Conservation (phyloP, 768 basidiomycete genomes). For the Boletales sp. region DNA sequence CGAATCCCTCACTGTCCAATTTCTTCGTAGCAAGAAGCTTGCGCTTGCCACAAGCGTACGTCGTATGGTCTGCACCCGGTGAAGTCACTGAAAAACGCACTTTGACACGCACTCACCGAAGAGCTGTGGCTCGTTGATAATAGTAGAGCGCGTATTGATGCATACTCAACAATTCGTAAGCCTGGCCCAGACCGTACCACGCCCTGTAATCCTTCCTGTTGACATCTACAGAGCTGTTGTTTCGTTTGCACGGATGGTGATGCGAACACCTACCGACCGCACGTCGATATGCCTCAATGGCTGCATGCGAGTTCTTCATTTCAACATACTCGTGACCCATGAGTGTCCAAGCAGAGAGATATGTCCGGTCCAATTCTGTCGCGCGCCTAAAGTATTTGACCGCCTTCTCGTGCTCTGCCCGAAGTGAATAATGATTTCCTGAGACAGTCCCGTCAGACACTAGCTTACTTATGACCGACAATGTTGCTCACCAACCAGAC, state of each 20-base stretch:
- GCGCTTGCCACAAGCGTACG: constrained; percentile 92
- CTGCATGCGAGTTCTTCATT: constrained; percentile 98
- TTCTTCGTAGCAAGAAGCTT: constrained; percentile 92
- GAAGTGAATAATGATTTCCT: constrained; percentile 98
- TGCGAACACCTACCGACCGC: constrained; percentile 73
- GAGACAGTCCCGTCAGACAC: not conserved
- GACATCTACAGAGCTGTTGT: constrained; percentile 57
- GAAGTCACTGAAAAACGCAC: not conserved
- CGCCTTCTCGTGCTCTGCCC: constrained; percentile 93
- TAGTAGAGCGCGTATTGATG: constrained; percentile 95
- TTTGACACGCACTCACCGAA: constrained; percentile 51
- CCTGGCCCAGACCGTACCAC: constrained; percentile 98
- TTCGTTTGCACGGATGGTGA: not conserved
- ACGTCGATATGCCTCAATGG: constrained; percentile 94
- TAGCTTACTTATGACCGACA: not conserved
- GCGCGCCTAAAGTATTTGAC: constrained; percentile 93
- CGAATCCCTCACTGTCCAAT: constrained; percentile 62
- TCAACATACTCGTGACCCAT: constrained; percentile 99
- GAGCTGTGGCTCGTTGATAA: constrained; percentile 91
- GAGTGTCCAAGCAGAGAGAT: constrained; percentile 95
- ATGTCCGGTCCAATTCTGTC: constrained; percentile 91
- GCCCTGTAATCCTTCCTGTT: constrained; percentile 96
- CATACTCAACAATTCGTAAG: constrained; percentile 96
- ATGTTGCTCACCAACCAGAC: constrained; percentile 73
- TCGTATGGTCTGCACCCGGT: constrained; percentile 75